Evolutionary conservation across 2,329 filamentous ascomycete species (phyloP).

Genomic region (Arthrobotrys entomopaga): DNA sequence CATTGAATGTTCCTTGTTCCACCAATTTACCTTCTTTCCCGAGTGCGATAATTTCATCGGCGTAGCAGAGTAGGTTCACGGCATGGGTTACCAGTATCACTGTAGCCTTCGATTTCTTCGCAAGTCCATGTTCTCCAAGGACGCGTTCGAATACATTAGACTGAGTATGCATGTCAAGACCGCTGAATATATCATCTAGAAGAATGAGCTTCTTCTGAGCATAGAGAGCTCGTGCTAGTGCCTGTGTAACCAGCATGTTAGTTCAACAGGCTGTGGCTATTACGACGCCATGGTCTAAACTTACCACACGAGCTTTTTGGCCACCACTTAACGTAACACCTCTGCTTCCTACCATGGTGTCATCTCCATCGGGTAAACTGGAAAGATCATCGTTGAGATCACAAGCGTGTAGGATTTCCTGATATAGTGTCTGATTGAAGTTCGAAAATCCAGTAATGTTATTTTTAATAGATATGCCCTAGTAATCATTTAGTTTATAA

Average conservation of each 20-base stretch:
- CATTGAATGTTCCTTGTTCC: conserved; percentile 63
- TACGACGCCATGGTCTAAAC: not conserved
- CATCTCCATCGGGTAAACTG: conserved; percentile 61
- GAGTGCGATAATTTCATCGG: conserved; percentile 64
- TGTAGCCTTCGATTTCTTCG: conserved; percentile 60
- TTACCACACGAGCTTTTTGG: conserved; percentile 63
- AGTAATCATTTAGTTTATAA: not conserved
- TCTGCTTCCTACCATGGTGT: conserved; percentile 64
- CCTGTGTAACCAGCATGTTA: conserved; percentile 56
- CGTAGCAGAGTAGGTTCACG: conserved; percentile 62
- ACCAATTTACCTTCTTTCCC: conserved; percentile 60
- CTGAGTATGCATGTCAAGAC: conserved; percentile 62
- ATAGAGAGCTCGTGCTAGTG: conserved; percentile 63
- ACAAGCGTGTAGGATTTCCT: conserved; percentile 61
- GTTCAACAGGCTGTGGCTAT: not conserved
- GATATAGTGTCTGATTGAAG: conserved; percentile 60
- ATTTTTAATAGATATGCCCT: conserved; percentile 61
- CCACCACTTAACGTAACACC: conserved; percentile 66
- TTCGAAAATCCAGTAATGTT: conserved; percentile 62
- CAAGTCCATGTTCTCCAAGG: conserved; percentile 58
- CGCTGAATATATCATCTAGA: conserved; percentile 63
- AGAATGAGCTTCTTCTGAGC: conserved; percentile 60
- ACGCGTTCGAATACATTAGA: conserved; percentile 61
- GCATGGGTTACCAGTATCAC: conserved; percentile 62
- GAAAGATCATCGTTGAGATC: conserved; percentile 61